A percentile compares a stretch with the other conserved stretches of the same genome.
Conservation (phyloP, 106 monocot species). For the Dendrobium huoshanense region DNA sequence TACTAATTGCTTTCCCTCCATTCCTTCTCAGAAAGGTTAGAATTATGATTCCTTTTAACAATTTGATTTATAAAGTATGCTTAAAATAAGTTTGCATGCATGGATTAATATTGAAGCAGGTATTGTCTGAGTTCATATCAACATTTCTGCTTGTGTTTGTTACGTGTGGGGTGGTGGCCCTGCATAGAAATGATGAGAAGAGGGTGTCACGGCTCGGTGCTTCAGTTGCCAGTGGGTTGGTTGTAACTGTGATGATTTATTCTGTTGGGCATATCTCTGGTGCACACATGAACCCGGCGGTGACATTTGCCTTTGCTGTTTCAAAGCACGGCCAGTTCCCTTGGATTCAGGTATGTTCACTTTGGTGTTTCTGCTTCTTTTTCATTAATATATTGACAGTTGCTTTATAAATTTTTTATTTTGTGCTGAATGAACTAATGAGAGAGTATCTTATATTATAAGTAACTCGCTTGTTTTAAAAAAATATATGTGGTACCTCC, state of each 20-base stretch:
- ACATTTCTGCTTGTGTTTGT: conserved; percentile 57
- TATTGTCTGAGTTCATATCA: conserved; percentile 36
- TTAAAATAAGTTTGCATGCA: background rate
- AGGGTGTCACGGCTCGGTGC: conserved; percentile 38
- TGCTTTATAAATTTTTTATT: too few relatives aligned
- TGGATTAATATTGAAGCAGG: conserved; percentile 9
- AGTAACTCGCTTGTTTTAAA: too few relatives aligned
- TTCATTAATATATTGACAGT: too few relatives aligned
- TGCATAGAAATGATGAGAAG: conserved; percentile 15
- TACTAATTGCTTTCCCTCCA: conserved; percentile 17
- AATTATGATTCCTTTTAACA: background rate
- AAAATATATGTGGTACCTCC: too few relatives aligned
- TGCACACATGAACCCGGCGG: conserved; percentile 34
- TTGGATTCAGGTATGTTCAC: conserved; percentile 44
- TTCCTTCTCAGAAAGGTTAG: conserved; percentile 32
- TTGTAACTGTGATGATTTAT: conserved; percentile 55
- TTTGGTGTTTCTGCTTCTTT: too few relatives aligned
- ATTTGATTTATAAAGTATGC: too few relatives aligned
- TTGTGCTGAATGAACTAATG: too few relatives aligned
- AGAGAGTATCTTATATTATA: too few relatives aligned
- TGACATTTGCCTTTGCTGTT: conserved; percentile 52
- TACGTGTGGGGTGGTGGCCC: conserved; percentile 43
- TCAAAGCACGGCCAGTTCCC: conserved; percentile 34
- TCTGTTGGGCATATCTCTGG: too few relatives aligned
- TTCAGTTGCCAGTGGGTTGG: conserved; percentile 47